A percentile compares a stretch with the other conserved stretches of the same genome.
Conservation (phyloP, 1,139 yeast species). For the Scheffersomyces segobiensis region DNA sequence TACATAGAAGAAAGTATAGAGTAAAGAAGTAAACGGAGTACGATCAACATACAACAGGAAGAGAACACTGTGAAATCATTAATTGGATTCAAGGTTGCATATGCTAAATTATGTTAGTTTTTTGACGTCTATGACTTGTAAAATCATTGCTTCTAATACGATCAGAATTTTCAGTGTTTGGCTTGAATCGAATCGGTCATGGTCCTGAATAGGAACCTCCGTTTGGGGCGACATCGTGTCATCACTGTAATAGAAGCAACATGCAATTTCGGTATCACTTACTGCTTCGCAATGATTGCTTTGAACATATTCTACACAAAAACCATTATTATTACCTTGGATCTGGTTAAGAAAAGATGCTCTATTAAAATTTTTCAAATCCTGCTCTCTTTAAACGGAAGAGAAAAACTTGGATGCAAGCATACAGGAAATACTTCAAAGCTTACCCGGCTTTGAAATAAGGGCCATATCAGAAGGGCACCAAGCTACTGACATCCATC, state of each 20-base stretch:
- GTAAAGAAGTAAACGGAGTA: background rate
- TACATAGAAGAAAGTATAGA: background rate
- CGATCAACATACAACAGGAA: background rate
- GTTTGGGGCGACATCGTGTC: slow-evolving; percentile 60
- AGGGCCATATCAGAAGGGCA: background rate
- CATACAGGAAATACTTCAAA: background rate
- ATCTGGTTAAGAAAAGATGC: background rate
- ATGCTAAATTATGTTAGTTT: background rate
- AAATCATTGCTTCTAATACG: background rate
- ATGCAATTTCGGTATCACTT: background rate
- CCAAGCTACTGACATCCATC: background rate
- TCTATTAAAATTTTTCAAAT: background rate
- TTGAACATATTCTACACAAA: background rate
- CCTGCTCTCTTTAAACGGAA: background rate
- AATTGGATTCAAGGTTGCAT: background rate
- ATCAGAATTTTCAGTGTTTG: slow-evolving; percentile 60
- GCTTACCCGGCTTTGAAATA: background rate
- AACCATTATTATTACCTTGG: background rate
- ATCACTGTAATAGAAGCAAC: slow-evolving; percentile 26
- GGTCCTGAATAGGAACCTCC: slow-evolving; percentile 59
- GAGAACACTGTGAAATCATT: background rate
- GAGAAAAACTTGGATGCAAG: background rate
- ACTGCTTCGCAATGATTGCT: background rate
- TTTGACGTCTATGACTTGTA: background rate
- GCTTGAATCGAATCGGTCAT: slow-evolving; percentile 57